These are phyloP conservation scores for Phytophthora vignae DNA, from an alignment of 352 stramenopile genomes.

Conservation along the genomic window DNA sequence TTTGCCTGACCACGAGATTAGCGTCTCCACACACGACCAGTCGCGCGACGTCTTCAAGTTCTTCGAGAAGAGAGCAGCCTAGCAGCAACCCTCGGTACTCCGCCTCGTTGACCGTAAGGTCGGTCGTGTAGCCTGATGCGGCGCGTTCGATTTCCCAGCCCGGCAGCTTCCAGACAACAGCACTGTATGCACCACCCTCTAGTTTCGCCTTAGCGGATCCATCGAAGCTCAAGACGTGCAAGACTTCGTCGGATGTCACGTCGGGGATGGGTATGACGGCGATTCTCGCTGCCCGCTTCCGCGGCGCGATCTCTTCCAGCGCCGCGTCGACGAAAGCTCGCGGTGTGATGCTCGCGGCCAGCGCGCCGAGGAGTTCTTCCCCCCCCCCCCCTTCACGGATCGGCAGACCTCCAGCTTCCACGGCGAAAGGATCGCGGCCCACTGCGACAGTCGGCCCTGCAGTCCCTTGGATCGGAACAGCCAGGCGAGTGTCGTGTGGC, in stretches of 20 bases:
- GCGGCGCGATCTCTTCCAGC: neutral
- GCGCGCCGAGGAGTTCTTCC: neutral
- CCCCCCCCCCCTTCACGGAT: constrained; percentile 1
- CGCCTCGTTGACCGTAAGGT: constrained; percentile 35
- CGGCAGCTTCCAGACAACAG: constrained; percentile 17
- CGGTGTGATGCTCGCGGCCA: constrained; percentile 13
- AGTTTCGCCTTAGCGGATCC: constrained; percentile 13
- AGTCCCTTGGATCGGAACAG: neutral
- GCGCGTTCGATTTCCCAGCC: constrained; percentile 9
- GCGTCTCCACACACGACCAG: no score
- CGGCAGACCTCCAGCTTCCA: constrained; percentile 8
- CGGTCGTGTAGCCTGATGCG: neutral
- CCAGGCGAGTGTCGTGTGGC: no score
- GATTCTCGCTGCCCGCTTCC: neutral
- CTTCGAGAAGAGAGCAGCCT: no score
- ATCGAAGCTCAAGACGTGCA: constrained; percentile 11
- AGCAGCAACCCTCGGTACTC: no score
- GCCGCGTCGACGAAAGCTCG: neutral
- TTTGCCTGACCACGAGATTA: no score
- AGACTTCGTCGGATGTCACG: no score
- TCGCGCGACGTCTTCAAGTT: no score
- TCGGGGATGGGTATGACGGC: neutral
- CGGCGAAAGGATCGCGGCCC: no score
- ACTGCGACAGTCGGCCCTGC: neutral
- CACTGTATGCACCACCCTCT: neutral